Evolutionary conservation across 805 yeast genomes (phyloP), one percentile per base, ranked within the genome.

Genomic region (Candida chilensis): DNA sequence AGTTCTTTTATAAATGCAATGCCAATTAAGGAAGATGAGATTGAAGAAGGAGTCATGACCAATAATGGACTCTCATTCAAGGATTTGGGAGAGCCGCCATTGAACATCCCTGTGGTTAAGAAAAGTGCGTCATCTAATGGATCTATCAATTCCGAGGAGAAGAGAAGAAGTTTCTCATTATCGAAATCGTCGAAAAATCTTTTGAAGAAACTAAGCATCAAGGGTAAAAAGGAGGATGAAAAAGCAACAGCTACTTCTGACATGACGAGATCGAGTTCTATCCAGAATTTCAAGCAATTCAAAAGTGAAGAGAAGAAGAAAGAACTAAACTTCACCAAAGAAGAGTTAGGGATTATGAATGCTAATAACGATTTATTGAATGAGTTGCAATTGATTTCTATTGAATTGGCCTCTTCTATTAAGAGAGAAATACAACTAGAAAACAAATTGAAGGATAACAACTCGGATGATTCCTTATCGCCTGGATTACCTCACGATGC

Each of bases 351-450:
- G 2, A 57, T 80, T 5, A 60, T 81, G 57, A 70, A 62, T 20
- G 74, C 80, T 31, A 79, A 75, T 37, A 64, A 64, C 29, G 69
- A 66, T 16, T 50, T 82, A 24, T 59, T 79, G 41, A 64, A 68
- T 32, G 90, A 82, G 44, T 52, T 83, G 24, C 79, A 77, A 35
- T 44, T 80, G 16, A 78, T 83, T 1, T 77, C 88, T 1, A 68
- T 71, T 16, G 94, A 82, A 43, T 58, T 83, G 29, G 88, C 87
- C 0, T 72, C 72, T 16, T 76, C 88, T 0, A 78, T 82, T 27
- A 68, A 72, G 32, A 57, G 92, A 24, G 94, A 83, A 47, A 58
- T 80, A n/a, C 48, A 59, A 13, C 46, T 82, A 27, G 87, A 78
- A 42, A 56, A 57, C 29, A 60, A 54, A 27, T 32, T 73, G 17